phyloP scores from a whole-genome alignment of 176 grass and related monocot genomes.

The Aechmea fasciata region DNA sequence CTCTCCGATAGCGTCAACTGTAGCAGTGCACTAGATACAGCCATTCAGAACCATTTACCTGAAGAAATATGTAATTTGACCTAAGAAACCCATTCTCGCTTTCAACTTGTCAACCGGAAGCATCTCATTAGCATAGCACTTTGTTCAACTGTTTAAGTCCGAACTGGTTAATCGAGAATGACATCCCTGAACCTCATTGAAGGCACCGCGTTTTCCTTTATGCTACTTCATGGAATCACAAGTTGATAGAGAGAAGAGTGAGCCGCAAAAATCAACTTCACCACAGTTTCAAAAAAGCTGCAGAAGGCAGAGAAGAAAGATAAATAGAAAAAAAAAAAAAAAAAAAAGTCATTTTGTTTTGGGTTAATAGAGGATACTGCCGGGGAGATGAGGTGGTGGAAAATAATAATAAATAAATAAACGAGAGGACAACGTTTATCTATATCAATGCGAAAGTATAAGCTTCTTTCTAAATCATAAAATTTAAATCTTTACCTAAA shows the following conservation, averaged over 20 bases:
- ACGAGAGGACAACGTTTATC: too few species aligned
- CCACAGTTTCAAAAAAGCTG: conserved; percentile 40
- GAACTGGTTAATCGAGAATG: conserved; percentile 26
- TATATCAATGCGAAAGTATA: too few species aligned
- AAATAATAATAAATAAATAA: too few species aligned
- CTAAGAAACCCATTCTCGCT: neutral
- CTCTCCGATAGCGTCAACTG: neutral
- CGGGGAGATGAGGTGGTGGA: too few species aligned
- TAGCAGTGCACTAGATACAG: conserved; percentile 33
- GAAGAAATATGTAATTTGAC: conserved; percentile 3
- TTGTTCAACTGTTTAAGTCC: conserved; percentile 36
- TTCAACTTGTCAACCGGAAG: conserved; percentile 46
- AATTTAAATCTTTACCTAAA: too few species aligned
- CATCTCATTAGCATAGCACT: conserved; percentile 27
- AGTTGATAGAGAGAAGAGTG: conserved; percentile 30
- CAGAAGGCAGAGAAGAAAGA: neutral
- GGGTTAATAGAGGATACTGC: too few species aligned
- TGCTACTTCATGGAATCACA: conserved; percentile 43
- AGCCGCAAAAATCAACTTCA: conserved; percentile 43
- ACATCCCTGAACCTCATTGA: conserved; percentile 36
- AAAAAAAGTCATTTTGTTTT: too few species aligned
- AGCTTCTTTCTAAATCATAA: too few species aligned
- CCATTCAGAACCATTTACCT: conserved; percentile 31
- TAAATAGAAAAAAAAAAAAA: too few species aligned
- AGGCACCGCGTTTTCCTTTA: conserved; percentile 28